phyloP scores from a whole-genome alignment of 805 yeast genomes.

The Barnettozyma vustinii region DNA sequence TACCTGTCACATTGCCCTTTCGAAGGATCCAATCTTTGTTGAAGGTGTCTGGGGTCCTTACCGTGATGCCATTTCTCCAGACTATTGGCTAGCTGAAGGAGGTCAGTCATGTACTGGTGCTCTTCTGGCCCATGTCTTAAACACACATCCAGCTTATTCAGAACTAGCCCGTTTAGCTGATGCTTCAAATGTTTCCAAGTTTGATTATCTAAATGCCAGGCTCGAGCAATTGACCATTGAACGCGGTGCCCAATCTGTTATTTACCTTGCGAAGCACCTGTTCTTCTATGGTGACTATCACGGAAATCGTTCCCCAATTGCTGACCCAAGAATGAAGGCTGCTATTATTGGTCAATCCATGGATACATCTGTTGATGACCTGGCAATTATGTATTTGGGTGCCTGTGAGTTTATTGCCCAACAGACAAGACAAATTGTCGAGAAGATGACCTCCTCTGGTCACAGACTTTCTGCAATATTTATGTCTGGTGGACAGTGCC shows the following conservation, averaged over 20 bases:
- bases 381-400: constrained; percentile 82
- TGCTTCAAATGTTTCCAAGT: constrained; percentile 64
- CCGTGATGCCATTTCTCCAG: constrained; percentile 85
- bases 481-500: constrained; percentile 95
- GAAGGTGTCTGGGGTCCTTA: constrained; percentile 99
- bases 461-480: constrained; percentile 71
- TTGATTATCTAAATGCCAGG: constrained; percentile 74
- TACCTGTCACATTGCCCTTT: constrained; percentile 90
- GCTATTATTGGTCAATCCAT: constrained; percentile 87
- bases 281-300: constrained; percentile 95
- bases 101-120: constrained; percentile 99
- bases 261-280: constrained; percentile 73
- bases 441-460: constrained; percentile 75
- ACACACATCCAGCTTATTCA: constrained; percentile 82
- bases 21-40: constrained; percentile 80
- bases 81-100: constrained; percentile 95
- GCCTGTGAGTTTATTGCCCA: constrained; percentile 98
- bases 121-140: constrained; percentile 77
- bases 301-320: constrained; percentile 97
- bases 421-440: constrained; percentile 93
- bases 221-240: constrained; percentile 61
- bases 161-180: constrained; percentile 66
- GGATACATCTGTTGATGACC: constrained; percentile 80
- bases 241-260: constrained; percentile 62
- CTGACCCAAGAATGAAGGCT: constrained; percentile 91